phyloP scores from a whole-genome alignment of 2,329 filamentous ascomycete species.

The Alternaria sp. region DNA sequence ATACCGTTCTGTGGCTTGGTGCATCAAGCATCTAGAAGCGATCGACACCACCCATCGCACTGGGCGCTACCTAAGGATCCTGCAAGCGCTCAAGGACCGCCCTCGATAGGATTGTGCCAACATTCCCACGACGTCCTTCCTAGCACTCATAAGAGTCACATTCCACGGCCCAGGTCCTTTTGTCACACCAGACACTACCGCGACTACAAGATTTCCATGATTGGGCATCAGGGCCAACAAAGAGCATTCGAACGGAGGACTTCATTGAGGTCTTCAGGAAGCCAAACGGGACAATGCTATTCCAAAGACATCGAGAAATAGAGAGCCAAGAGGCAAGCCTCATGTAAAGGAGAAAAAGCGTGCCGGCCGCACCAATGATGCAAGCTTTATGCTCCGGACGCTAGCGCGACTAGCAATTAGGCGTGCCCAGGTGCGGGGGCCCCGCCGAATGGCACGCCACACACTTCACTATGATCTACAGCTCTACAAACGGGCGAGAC shows the following conservation, averaged over 20 bases:
- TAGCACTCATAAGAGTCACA: background rate
- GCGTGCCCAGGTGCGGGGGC: slow-evolving; percentile 12
- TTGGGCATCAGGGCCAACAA: background rate
- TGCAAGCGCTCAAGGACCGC: background rate
- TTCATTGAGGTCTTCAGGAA: background rate
- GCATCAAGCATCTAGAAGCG: background rate
- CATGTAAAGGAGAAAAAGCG: background rate
- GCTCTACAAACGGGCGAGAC: slow-evolving; percentile 1
- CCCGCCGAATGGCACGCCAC: slow-evolving; percentile 8
- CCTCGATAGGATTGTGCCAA: background rate
- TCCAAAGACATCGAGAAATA: background rate
- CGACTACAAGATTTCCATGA: background rate
- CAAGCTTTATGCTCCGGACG: background rate
- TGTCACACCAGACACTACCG: background rate
- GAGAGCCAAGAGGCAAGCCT: background rate
- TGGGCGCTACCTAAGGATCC: background rate
- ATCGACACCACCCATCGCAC: background rate
- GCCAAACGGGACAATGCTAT: background rate
- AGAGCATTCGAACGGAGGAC: background rate
- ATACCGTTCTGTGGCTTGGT: background rate
- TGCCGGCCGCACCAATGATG: background rate
- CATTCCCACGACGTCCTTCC: background rate
- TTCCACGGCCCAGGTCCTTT: background rate
- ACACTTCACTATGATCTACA: slow-evolving; percentile 5
- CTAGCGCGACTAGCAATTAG: background rate